These are phyloP conservation scores for Microcos paniculata DNA, from an alignment of 345 rosid species.

Conservation along the genomic window DNA sequence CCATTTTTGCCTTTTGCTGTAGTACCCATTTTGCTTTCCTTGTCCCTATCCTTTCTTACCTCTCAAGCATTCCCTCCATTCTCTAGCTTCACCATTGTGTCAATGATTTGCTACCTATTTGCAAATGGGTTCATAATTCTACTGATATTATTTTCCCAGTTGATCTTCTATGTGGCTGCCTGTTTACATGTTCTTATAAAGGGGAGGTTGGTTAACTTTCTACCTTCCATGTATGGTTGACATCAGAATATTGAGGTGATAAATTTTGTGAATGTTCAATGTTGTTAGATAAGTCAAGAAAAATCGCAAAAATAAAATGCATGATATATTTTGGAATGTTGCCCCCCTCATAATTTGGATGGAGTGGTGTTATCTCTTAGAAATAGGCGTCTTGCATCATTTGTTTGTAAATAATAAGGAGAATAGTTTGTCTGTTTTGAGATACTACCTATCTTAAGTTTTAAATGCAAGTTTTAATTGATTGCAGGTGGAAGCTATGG, in stretches of 20 bases:
- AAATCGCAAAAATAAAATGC: too few relatives aligned
- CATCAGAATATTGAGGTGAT: not conserved
- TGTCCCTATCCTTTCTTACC: constrained; percentile 54
- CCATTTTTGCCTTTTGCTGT: constrained; percentile 62
- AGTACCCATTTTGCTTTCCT: constrained; percentile 54
- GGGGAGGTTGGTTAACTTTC: constrained; percentile 52
- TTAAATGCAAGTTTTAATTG: constrained; percentile 24
- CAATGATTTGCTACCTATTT: constrained; percentile 64
- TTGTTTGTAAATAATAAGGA: constrained; percentile 6
- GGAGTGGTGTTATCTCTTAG: not conserved
- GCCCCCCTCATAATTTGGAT: not conserved
- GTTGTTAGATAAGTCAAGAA: not conserved
- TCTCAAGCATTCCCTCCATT: constrained; percentile 76
- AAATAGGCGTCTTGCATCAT: not conserved
- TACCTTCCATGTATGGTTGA: not conserved
- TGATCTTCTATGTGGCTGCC: constrained; percentile 72
- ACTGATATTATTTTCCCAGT: constrained; percentile 60
- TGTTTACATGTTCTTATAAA: constrained; percentile 57
- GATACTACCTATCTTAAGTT: not conserved
- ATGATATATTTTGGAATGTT: not conserved
- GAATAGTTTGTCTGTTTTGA: constrained; percentile 1
- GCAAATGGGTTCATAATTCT: constrained; percentile 69
- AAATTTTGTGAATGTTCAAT: constrained; percentile 8
- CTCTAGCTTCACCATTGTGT: constrained; percentile 58
- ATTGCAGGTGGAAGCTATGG: constrained; percentile 64